Base-by-base conservation (phyloP, 2,329 filamentous ascomycete genomes). In the Cladophialophora yegresii region DNA sequence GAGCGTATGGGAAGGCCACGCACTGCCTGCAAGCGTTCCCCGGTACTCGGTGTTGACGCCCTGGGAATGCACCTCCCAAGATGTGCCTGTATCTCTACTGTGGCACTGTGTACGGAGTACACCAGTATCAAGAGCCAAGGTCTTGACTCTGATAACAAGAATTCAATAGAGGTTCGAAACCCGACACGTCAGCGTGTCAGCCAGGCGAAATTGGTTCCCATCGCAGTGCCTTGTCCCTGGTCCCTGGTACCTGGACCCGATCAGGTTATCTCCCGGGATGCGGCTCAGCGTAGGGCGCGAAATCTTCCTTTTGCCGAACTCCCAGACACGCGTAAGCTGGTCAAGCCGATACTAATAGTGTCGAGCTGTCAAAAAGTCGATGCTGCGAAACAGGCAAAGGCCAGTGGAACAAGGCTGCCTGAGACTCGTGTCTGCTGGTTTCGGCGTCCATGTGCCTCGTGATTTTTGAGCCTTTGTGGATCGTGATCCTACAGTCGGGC, bases 171-270 rank as follows among this genome's bases (percentile, higher is more conserved):
- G 43, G n/a, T 12, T 30, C 20, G 43, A 51, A 30, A 40, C 45
- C 10, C 57, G 28, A 33, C 16, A 51, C 36, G 57, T 36, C 40
- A 50, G 57, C 57, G 45, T 36, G 43, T 36, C n/a, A 26, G 36
- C 28, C 8, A 59, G 57, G 57, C 57, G 57, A 59, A 45, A 59
- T 59, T 59, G 45, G 57, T 30, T 51, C 51, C 30, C 28, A 23
- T 10, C 43, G 32, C 30, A 49, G 56, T 49, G 1, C 30, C 30
- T 36, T 45, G 28, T 49, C 5, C 30, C 30, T 36, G 57, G 28
- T 51, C 26, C 13, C 56, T 47, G 55, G 55, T 20, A 43, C 36
- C 40, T 58, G 55, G 40, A 49, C 13, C 32, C 13, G 7, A 22
- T 51, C 45, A 49, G n/a, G n/a, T 28, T 58, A 49, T 33, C 26